Evolutionary conservation across 495 filamentous ascomycete genomes (phyloP), one percentile per base, ranked within the genome.

Genomic region (Pseudotulostoma volvatum): DNA sequence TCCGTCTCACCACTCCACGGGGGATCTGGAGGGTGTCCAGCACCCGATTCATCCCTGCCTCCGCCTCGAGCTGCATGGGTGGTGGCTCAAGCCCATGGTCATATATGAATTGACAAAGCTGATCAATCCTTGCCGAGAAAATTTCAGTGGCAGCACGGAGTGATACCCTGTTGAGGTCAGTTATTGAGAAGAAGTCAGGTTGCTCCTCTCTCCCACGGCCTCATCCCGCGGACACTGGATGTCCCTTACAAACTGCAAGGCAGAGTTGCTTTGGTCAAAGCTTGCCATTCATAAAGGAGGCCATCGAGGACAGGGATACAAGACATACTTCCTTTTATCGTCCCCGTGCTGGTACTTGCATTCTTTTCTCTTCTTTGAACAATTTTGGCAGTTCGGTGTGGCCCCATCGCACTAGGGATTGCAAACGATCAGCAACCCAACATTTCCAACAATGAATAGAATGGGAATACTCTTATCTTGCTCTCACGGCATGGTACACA

Each of bases 401-500:
- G 60, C 57, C 14, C 64, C 64, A 31, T 68, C 62, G 42, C 64
- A 68, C 64, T 67, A 37, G 5, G 21, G 36, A 18, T 21, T 7
- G 19, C 18, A 9, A 21, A 25, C 21, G 36, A 9, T 14, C 38
- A 16, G 31, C 20, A 40, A 23, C 13, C 28, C 23, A 14, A 36
- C 41, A 39, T 43, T 34, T 36, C 39, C 31, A 9, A 32, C 23
- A 43, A 9, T 9, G 31, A 11, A 7, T 19, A 33, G 32, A 14
- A 18, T 19, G 9, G 25, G 14, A 31, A 38, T 57, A 66, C 64
- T 41, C 60, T 56, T 30, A 68, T 64, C 32, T 68, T 68, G 34
- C 64, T 68, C 48, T 68, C 64, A 8, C 64, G 61, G 47, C 64
- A 68, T 14, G 63, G 61, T 14, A 64, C 61, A 43, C 64, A 68